Base-by-base conservation (phyloP, 306 rosid species). In the Inga laurina region DNA sequence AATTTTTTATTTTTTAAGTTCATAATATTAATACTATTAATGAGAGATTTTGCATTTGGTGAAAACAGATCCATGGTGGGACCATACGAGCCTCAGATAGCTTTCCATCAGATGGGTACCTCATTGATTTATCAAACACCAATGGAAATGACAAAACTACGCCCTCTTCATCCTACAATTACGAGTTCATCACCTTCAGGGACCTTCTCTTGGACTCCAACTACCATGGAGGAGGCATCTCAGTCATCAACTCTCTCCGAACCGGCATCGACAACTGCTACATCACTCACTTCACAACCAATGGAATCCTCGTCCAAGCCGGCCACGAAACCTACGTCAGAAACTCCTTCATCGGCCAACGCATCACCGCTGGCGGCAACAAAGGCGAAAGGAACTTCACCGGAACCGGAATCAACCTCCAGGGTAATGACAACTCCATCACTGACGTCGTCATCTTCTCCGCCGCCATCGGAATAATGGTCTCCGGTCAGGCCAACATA, bases 371-470 rank as follows among this genome's bases (percentile, higher is more conserved):
- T 0, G 99, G 99, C 0, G 92, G 90, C 0, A 91, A 94, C 70
- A 86, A 72, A 0, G 83, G 83, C 0, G 99, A 96, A 59, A 84
- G 84, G 32, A 79, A 78, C 75, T 96, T 96, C 83, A 85, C 98
- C 0, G 98, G 97, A 22, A 96, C 90, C 1, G 99, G 93, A 39
- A 93, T 96, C 41, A 91, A 73, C 69, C 92, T 96, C 1, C 78
- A 66, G 8, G 94, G 99, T 2, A 96, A 96, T n/a, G 99, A 93
- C 75, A 96, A 96, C 68, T 91, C 93, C 3, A 68, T 96, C 39
- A 93, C 98, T 0, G 99, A 96, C 75, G 97, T 96, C 8, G 97
- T 93, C 8, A 92, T 96, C 57, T 96, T 96, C 82, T 96, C 99
- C 0, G 97, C 98, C 24, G 84, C 91, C 0, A 77, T 81, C 2